A percentile compares a stretch with the other conserved stretches of the same genome.
These are phyloP conservation scores for Psidium friedrichsthalianum DNA, from an alignment of 345 rosid genomes.

Conservation along the genomic window DNA sequence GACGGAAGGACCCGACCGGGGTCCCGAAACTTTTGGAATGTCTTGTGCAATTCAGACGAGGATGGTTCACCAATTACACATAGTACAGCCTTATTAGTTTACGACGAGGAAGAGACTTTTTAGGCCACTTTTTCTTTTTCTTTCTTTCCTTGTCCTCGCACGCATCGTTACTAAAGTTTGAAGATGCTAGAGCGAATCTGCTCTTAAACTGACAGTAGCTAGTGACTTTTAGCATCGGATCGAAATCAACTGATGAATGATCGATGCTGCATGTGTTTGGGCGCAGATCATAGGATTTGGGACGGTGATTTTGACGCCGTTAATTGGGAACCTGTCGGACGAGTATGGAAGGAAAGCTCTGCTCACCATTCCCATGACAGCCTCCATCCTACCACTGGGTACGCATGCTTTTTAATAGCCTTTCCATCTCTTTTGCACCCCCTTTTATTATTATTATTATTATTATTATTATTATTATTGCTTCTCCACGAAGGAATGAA, in stretches of 20 bases:
- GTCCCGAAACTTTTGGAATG: neutral
- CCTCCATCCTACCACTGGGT: conserved; percentile 42
- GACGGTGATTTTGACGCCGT: conserved; percentile 43
- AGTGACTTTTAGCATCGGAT: neutral
- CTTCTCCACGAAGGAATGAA: neutral
- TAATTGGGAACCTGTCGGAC: conserved; percentile 54
- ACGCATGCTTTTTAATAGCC: neutral
- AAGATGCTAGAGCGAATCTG: neutral
- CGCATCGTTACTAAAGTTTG: neutral
- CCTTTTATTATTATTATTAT: too few species aligned
- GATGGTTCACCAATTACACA: too few species aligned
- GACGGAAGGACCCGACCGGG: neutral
- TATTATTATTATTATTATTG: too few species aligned
- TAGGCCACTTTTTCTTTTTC: too few species aligned
- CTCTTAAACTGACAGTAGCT: neutral
- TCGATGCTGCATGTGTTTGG: neutral
- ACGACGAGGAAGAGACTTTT: too few species aligned
- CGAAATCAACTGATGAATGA: too few species aligned
- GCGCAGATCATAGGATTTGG: conserved; percentile 53
- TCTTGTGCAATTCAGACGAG: neutral
- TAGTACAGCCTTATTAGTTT: too few species aligned
- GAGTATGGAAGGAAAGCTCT: conserved; percentile 51
- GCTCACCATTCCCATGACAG: conserved; percentile 50
- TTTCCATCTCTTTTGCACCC: too few species aligned
- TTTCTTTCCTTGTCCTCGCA: neutral